Base-by-base conservation (phyloP, 306 rosid genomes). In the Lathyrus tuberosus region DNA sequence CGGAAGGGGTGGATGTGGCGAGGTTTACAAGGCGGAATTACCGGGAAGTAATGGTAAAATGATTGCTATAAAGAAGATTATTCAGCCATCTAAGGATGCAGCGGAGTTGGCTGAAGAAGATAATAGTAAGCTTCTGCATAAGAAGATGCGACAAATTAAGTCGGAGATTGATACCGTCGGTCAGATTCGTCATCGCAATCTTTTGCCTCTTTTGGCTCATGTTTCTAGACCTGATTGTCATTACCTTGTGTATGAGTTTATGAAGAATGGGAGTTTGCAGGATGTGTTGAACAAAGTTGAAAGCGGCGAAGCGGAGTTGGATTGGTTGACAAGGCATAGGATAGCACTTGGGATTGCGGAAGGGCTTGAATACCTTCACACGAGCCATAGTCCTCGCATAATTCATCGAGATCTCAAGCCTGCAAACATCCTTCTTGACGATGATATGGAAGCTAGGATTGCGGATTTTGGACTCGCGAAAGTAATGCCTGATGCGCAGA, bases 401-500 rank as follows among this genome's bases (percentile, higher is more conserved):
- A 95, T 91, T 58, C 99, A 95, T 24, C 75, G 99, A 5, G 97
- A 89, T 77, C 86, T 95, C 65, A 86, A 89, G 84, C 92, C 97
- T 0, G 97, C 81, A 16, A 95, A 91, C 18, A 57, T 91, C 43
- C 86, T 95, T 49, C 88, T 95, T 1, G 99, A 95, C 5, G 99
- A 89, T 57, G 84, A 91, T 30, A 86, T 91, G 95, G 99, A 89
- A 54, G 99, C 97, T 8, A 67, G 99, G 4, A 91, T 95, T 14
- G 91, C 99, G 2, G 96, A 95, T 84, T 95, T 95, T n/a, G 97
- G 99, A 33, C 88, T 89, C 2, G 99, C 99, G 0, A 91, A 95
- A 59, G 87, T 88, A 13, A 82, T 95, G 82, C 96, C 97, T 0
- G 96, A 95, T 20, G 84, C 83, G 14, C 44, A 88, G 0, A 95